Evolutionary conservation across 805 yeast species (phyloP), one percentile per base, ranked within the genome.

Genomic region (Yarrowia sp.): DNA sequence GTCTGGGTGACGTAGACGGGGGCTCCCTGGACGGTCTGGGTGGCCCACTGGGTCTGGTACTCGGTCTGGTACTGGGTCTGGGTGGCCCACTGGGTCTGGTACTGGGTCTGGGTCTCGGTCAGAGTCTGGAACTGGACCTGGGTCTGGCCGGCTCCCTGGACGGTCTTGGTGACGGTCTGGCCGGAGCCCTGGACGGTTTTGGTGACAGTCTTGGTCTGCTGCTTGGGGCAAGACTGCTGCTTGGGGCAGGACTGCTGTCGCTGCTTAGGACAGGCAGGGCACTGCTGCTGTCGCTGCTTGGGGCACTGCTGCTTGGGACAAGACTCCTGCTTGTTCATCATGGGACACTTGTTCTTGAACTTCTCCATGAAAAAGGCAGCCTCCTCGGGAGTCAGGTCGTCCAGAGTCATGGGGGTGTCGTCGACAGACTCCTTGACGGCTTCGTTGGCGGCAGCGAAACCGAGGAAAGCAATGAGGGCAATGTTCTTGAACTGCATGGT

Each of bases 401-500:
- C 61, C 20, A 55, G 36, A 24, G 44, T 20, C 33, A 39, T 36
- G 46, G 61, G 61, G 17, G 61, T 13, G 46, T 55, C 61, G 61
- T 55, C 46, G 9, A 24, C 46, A 24, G 46, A 20, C 46, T 55
- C 61, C 17, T 8, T 14, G 20, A 15, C 33, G 9, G 60, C 42
- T 33, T 52, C 44, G 43, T 19, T 14, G 46, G 61, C 61, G 46
- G 61, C 61, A 15, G n/a, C 61, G 15, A 55, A 55, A 3, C 61
- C 61, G 6, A 39, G 30, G 14, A 55, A 34, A 46, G 61, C 61
- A 17, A 55, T 10, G 42, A 55, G 46, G 46, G 61, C 61, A 12
- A 55, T 55, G 61, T 39, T 55, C 61, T 55, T 55, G 61, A 55
- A 39, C 46, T 55, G 61, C 61, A 55, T 55, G 46, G 39, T 39